Conservation (phyloP, 441 rosid species). For the Adansonia gregorii region DNA sequence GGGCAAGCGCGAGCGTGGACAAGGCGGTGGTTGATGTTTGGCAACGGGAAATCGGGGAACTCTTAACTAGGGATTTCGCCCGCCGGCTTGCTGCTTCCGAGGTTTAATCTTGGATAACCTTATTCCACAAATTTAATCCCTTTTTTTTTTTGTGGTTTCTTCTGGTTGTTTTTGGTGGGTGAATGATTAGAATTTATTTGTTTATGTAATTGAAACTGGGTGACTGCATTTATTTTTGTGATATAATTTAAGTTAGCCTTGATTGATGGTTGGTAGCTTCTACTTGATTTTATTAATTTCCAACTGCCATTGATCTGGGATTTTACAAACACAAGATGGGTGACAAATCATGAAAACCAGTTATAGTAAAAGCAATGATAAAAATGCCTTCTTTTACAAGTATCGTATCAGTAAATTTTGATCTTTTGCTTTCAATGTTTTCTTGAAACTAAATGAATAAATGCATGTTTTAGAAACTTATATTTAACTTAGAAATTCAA, state of each 20-base stretch:
- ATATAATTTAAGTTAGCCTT: background rate
- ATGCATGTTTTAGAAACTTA: background rate
- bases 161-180: background rate
- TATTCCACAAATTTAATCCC: background rate
- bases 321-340: background rate
- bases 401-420: background rate
- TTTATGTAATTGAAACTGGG: background rate
- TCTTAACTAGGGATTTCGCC: conserved; percentile 65
- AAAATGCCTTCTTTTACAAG: background rate
- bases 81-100: conserved; percentile 76
- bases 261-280: background rate
- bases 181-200: background rate
- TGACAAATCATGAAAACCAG: background rate
- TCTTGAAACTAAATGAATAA: background rate
- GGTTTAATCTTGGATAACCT: conserved; percentile 42
- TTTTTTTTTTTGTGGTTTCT: background rate
- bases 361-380: background rate
- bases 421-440: background rate
- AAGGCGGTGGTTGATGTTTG: conserved; percentile 65
- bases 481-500: background rate
- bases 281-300: conserved; percentile 1
- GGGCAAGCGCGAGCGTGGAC: conserved; percentile 39
- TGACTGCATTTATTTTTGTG: background rate
- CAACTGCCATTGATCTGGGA: background rate
- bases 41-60: conserved; percentile 76